These are phyloP conservation scores for Pseudevernia furfuracea DNA, from an alignment of 495 filamentous ascomycete genomes.

Conservation along the genomic window DNA sequence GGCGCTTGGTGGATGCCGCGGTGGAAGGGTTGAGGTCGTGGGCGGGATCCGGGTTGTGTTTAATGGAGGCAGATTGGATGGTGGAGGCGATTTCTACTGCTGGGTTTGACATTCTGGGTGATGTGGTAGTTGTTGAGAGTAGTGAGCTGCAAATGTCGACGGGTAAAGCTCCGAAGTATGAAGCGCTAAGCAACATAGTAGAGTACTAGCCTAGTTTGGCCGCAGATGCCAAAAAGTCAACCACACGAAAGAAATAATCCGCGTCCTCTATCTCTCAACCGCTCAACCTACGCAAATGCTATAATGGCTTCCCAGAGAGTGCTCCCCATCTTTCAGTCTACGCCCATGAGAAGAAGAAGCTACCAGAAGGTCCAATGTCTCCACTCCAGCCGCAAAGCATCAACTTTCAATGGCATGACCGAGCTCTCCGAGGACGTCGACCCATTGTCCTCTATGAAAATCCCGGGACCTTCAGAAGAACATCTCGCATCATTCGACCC, in stretches of 20 bases:
- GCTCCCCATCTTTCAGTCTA: not conserved
- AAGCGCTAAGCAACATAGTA: no score
- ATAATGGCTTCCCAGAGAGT: constrained; percentile 15
- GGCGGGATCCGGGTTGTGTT: constrained; percentile 53
- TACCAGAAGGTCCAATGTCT: constrained; percentile 13
- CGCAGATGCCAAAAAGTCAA: not conserved
- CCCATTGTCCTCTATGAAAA: constrained; percentile 36
- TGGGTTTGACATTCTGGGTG: constrained; percentile 32
- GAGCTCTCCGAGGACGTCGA: constrained; percentile 36
- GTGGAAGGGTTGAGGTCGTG: constrained; percentile 81
- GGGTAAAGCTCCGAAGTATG: not conserved
- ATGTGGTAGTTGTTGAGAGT: not conserved
- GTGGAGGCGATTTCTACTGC: constrained; percentile 61
- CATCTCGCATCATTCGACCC: constrained; percentile 49
- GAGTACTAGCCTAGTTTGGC: constrained; percentile 1
- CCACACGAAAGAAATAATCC: not conserved
- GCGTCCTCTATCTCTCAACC: not conserved
- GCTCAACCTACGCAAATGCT: no score
- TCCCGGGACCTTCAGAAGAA: constrained; percentile 30
- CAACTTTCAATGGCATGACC: constrained; percentile 19
- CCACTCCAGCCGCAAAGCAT: constrained; percentile 18
- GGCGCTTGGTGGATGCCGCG: constrained; percentile 50
- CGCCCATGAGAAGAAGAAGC: not conserved
- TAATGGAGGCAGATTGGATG: constrained; percentile 72
- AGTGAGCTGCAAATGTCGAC: not conserved